Percentiles rank a stretch among this genome's conserved stretches.
phyloP scores from a whole-genome alignment of 1,284 basidiomycete genomes.

The Ganoderma leucocontextum region DNA sequence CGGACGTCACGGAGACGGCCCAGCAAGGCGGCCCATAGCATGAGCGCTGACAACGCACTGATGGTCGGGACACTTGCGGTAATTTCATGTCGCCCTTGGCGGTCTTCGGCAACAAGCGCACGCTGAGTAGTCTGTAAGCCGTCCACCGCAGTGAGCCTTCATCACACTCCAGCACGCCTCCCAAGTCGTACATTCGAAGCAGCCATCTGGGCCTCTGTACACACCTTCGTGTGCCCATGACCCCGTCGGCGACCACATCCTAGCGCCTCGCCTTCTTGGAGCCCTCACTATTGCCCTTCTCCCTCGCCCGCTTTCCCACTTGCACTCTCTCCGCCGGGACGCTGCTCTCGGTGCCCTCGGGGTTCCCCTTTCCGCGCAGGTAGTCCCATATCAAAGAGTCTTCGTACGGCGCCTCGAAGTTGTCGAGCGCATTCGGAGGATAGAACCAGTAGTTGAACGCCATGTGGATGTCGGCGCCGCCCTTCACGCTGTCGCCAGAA shows the following conservation, averaged over 20 bases:
- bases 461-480: slow-evolving; percentile 41
- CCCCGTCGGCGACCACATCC: background rate
- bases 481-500: slow-evolving; percentile 15
- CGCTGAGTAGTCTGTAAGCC: slow-evolving; percentile 17
- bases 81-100: slow-evolving; percentile 5
- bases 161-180: background rate
- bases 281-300: slow-evolving; percentile 11
- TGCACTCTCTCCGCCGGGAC: slow-evolving; percentile 19
- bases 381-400: slow-evolving; percentile 43
- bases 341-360: background rate
- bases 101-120: background rate
- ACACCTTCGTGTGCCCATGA: slow-evolving; percentile 1
- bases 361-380: slow-evolving; percentile 29
- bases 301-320: slow-evolving; percentile 22
- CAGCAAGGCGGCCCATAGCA: background rate
- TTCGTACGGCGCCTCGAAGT: slow-evolving; percentile 41
- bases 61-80: background rate
- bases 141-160: slow-evolving; percentile 1
- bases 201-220: background rate
- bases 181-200: background rate
- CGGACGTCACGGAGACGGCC: background rate
- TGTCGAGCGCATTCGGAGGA: slow-evolving; percentile 40
- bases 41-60: background rate
- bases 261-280: slow-evolving; percentile 29
- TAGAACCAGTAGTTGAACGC: slow-evolving; percentile 49